Conservation (phyloP, 78 protist species). For the Creolimax fragrantissima region DNA sequence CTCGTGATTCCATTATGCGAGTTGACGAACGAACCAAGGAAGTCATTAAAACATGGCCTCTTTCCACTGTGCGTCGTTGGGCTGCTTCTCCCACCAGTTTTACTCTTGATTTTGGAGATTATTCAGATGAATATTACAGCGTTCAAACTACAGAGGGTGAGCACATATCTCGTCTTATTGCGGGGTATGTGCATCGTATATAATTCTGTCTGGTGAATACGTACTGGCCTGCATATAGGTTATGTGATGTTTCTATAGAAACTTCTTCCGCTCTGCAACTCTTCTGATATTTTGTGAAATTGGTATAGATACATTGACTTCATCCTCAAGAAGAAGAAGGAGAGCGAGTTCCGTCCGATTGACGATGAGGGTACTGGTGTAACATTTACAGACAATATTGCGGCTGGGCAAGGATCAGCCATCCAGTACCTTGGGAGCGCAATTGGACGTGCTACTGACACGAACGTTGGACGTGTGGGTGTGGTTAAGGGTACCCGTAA, state of each 20-base stretch:
- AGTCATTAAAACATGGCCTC: conserved; percentile 48
- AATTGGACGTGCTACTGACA: background rate
- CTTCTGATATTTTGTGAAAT: too few relatives aligned
- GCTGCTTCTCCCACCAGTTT: conserved; percentile 71
- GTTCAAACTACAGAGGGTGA: conserved; percentile 74
- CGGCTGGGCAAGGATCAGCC: conserved; percentile 1
- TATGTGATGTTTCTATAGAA: background rate
- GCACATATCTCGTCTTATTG: conserved; percentile 54
- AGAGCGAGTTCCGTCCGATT: conserved; percentile 7
- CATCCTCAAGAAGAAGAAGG: conserved; percentile 60
- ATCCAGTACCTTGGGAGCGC: background rate
- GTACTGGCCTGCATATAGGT: background rate
- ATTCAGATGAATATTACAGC: conserved; percentile 42
- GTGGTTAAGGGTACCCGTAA: background rate
- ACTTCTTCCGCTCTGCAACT: too few relatives aligned
- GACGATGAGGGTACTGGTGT: background rate
- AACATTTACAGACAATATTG: background rate
- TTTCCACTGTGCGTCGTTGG: conserved; percentile 66
- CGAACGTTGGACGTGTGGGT: background rate
- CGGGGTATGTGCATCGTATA: conserved; percentile 42
- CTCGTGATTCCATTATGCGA: conserved; percentile 62
- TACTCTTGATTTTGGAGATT: conserved; percentile 76
- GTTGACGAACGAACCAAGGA: conserved; percentile 58
- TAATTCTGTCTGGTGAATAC: background rate
- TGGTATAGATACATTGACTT: conserved; percentile 67